A percentile compares a stretch with the other conserved stretches of the same genome.
Evolutionary conservation across 2,329 filamentous ascomycete genomes (phyloP).

Genomic region (Epichloe uncinata): DNA sequence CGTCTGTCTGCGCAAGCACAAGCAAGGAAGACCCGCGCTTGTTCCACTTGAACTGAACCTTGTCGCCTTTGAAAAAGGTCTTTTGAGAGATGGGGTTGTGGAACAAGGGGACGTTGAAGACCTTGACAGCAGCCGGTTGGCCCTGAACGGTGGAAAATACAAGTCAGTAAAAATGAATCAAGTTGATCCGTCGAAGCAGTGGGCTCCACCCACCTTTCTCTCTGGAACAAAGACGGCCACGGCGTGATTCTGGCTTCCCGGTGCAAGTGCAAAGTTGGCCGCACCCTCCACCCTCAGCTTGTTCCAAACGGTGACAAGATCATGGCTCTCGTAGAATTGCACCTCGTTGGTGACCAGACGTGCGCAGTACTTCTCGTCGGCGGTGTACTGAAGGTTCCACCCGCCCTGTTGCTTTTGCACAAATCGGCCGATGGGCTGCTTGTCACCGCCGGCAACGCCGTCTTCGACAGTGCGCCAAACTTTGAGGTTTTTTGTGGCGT

Average conservation of each 20-base stretch:
- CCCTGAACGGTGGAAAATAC: constrained; percentile 33
- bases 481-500: constrained; percentile 95
- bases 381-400: constrained; percentile 96
- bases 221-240: constrained; percentile 93
- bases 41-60: constrained; percentile 98
- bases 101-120: constrained; percentile 88
- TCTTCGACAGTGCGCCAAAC: constrained; percentile 81
- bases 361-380: constrained; percentile 86
- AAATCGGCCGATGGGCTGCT: constrained; percentile 71
- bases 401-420: constrained; percentile 92
- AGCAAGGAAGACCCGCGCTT: constrained; percentile 79
- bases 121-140: constrained; percentile 84
- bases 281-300: constrained; percentile 89
- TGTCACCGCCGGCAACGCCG: constrained; percentile 44
- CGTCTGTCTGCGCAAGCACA: constrained; percentile 92
- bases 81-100: constrained; percentile 77
- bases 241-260: constrained; percentile 69
- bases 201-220: constrained; percentile 58
- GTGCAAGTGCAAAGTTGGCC: constrained; percentile 75
- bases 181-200: background rate
- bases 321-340: constrained; percentile 85
- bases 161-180: background rate
- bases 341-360: constrained; percentile 94
- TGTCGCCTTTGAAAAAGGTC: constrained; percentile 98
- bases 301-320: constrained; percentile 83